Evolutionary conservation across 1,284 basidiomycete species (phyloP), one percentile per base, ranked within the genome.

Genomic region (Leccinum subspadiceum): DNA sequence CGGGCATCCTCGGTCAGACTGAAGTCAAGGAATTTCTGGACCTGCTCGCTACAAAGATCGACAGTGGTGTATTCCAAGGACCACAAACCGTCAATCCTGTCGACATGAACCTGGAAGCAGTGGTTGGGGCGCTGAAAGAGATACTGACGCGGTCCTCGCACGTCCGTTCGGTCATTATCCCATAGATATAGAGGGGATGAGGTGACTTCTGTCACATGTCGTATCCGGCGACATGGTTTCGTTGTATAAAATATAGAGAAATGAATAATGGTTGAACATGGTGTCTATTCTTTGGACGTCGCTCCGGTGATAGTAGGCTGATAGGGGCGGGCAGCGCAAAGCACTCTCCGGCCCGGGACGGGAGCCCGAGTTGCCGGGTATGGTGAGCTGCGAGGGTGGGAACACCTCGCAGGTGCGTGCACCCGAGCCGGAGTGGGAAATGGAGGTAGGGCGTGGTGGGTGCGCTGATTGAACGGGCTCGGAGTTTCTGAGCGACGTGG

Each of bases 1-100:
- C 75, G 35, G 66, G 65, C 53, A 65, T 70, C 13, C 61, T 74
- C 2, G 39, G 50, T 29, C 54, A 66, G 6, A 26, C 26, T 1
- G 69, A 73, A 24, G 60, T 74, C 22, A 76, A 75, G 61, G 58
- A 49, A 4, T 70, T 76, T 29, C 35, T 74, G 41, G 74, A 75
- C 26, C 5, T 63, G 17, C 62, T 73, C 9, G 64, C 73, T 5
- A 31, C 52, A 1, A 74, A 75, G 62, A 73, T 75, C 46, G 74
- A 73, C 49, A 44, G 29, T 4, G 74, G 73, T 1, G 29, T 53
- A 9, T 62, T 75, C 5, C 55, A 66, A 12, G 72, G 70, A 9
- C 74, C 74, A 15, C 66, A 62, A 29, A 56, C 52, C 1, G 70
- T 74, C 22, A 66, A 63, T 9, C 53, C 54, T 0, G 64, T 74